Evolutionary conservation across 495 filamentous ascomycete genomes (phyloP), one percentile per base, ranked within the genome.

Genomic region (Xylaria nigripes): DNA sequence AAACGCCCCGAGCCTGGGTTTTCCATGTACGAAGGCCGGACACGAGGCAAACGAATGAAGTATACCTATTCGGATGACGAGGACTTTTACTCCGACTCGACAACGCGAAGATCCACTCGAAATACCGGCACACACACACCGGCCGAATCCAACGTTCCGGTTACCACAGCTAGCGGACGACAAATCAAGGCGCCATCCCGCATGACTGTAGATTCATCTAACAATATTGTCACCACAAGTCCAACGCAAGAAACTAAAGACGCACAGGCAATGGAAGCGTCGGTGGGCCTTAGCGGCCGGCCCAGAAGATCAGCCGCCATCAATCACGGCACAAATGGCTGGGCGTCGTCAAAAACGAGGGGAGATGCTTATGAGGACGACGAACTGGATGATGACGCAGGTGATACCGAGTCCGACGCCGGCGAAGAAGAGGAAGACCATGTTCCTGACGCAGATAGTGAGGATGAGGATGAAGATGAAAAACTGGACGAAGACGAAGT

Each of bases 21-120:
- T 69, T 96, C 90, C 13, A 75, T 93, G 48, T 97, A 97, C 68
- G 93, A 98, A 73, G 94, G 94, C 34, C 89, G 93, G 41, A 97
- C 94, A 0, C 81, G 93, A 48, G 93, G 93, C 38, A 97, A 97
- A 72, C 85, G 90, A 42, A 85, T 95, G 69, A 94, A 87, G 65
- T 98, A 97, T 58, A 96, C 90, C 0, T 97, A 87, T 65, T 95
- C 90, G 0, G 90, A 95, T 40, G 90, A 95, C 36, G 89, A 94
- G 60, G 84, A 86, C 13, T 73, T 72, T 32, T 78, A 81, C 48
- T 88, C 87, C 2, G 89, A 95, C 65, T 83, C 81, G 22, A 74
- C 80, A 19, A 29, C 58, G 7, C 81, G 89, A 49, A 81, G 87
- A 34, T 95, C 90, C 0, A 82, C 81, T 10, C 79, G 90, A 18